phyloP scores from a whole-genome alignment of 1,139 yeast genomes.

The Petasospora rhodanensis region DNA sequence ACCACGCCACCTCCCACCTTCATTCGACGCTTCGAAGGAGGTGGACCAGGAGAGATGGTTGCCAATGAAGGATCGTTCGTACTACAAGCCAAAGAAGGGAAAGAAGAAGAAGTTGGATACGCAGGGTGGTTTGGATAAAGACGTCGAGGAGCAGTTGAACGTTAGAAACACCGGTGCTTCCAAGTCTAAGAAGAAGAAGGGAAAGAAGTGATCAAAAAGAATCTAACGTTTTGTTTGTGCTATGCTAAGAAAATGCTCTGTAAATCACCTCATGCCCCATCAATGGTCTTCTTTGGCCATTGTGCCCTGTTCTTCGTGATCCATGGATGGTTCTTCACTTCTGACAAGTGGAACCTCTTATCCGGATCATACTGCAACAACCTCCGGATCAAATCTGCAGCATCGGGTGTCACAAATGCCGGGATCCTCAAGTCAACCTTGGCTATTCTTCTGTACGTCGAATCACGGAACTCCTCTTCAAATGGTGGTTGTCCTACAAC shows the following conservation, averaged over 20 bases:
- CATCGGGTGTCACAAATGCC: constrained; percentile 61
- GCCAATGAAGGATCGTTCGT: constrained; percentile 79
- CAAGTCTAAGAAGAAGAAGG: constrained; percentile 28
- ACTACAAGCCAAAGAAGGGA: constrained; percentile 66
- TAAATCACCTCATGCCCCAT: too few relatives aligned
- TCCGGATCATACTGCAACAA: constrained; percentile 63
- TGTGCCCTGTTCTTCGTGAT: constrained; percentile 54
- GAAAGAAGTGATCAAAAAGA: constrained; percentile 31
- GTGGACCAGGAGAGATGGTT: constrained; percentile 84
- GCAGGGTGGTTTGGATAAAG: constrained; percentile 70
- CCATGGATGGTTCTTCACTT: constrained; percentile 81
- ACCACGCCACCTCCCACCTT: constrained; percentile 38
- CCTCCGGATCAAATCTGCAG: constrained; percentile 63
- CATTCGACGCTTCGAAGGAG: constrained; percentile 34
- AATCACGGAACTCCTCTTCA: constrained; percentile 68
- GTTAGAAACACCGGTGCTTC: constrained; percentile 25
- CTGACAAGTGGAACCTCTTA: constrained; percentile 54
- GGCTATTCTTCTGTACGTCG: constrained; percentile 76
- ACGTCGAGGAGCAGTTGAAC: constrained; percentile 39
- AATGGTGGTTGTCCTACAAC: constrained; percentile 90
- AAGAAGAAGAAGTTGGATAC: constrained; percentile 53
- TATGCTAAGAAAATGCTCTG: too few relatives aligned
- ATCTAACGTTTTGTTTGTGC: too few relatives aligned
- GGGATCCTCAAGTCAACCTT: constrained; percentile 76
- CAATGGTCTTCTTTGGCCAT: constrained; percentile 40